Conservation (phyloP, 345 rosid genomes). For the Cardamine chenopodiifolia region DNA sequence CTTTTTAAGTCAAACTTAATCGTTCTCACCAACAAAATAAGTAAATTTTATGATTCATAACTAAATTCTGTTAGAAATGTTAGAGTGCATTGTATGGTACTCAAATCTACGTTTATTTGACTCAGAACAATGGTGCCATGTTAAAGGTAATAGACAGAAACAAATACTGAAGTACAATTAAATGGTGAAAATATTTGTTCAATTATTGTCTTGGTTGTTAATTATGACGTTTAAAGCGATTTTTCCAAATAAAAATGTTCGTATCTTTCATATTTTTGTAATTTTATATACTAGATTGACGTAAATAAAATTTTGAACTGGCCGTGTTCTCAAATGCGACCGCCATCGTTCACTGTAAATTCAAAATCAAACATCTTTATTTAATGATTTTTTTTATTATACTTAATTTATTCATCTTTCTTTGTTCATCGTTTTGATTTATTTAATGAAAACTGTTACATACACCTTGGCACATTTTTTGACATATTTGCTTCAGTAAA, state of each 20-base stretch:
- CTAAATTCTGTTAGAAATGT: slow-evolving; percentile 24
- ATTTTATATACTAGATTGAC: neutral
- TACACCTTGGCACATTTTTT: neutral
- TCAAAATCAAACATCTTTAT: neutral
- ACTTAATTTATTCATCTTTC: too few relatives aligned
- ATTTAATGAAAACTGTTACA: neutral
- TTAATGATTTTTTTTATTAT: too few relatives aligned
- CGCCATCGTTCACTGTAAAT: neutral
- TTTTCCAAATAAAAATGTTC: neutral
- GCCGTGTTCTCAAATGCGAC: neutral
- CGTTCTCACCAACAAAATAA: slow-evolving; percentile 1
- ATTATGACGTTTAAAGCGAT: neutral
- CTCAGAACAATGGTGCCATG: neutral
- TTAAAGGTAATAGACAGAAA: neutral
- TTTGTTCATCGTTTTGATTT: too few relatives aligned
- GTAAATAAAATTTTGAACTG: neutral
- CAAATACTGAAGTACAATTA: neutral
- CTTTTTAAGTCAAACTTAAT: slow-evolving; percentile 18
- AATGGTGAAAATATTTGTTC: neutral
- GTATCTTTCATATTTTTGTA: neutral
- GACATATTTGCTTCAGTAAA: neutral
- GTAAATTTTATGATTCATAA: neutral
- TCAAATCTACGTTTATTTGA: slow-evolving; percentile 5
- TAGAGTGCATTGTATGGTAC: slow-evolving; percentile 8
- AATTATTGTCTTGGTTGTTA: neutral